These are phyloP conservation scores for Phylloporus rhodoxanthus DNA, from an alignment of 768 basidiomycete species.

Conservation along the genomic window DNA sequence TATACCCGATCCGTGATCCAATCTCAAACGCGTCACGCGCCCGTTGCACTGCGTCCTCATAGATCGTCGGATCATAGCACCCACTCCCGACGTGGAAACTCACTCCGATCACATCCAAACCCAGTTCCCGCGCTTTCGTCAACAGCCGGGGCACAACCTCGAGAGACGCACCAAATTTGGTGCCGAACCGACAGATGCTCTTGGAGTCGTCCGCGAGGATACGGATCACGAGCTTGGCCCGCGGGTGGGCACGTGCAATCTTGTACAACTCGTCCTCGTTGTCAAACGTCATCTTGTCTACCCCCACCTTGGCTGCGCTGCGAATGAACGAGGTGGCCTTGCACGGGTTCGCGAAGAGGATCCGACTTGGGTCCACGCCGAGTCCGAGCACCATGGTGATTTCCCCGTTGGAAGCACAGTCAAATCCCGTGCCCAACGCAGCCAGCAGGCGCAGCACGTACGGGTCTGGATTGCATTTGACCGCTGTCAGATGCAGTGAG, in stretches of 20 bases:
- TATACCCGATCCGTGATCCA: slow-evolving; percentile 74
- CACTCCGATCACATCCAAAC: slow-evolving; percentile 85
- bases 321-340: slow-evolving; percentile 93
- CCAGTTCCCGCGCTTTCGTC: slow-evolving; percentile 68
- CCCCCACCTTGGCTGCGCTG: slow-evolving; percentile 69
- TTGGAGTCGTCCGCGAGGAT: slow-evolving; percentile 98
- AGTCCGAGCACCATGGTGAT: slow-evolving; percentile 74
- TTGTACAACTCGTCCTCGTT: slow-evolving; percentile 96
- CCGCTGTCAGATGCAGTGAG: slow-evolving; percentile 47
- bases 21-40: slow-evolving; percentile 84
- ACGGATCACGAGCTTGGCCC: slow-evolving; percentile 83
- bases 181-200: slow-evolving; percentile 85
- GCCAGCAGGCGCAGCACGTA: slow-evolving; percentile 88
- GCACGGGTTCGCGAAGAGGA: slow-evolving; percentile 99
- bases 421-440: slow-evolving; percentile 87
- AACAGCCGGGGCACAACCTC: slow-evolving; percentile 74
- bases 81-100: slow-evolving; percentile 98
- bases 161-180: slow-evolving; percentile 95
- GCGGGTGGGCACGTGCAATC: slow-evolving; percentile 72
- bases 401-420: slow-evolving; percentile 94
- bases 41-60: slow-evolving; percentile 82
- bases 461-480: slow-evolving; percentile 98
- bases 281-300: slow-evolving; percentile 97
- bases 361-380: slow-evolving; percentile 68
- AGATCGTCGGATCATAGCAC: slow-evolving; percentile 88